Evolutionary conservation across 768 basidiomycete genomes (phyloP).

Genomic region (Amanita rubescens): DNA sequence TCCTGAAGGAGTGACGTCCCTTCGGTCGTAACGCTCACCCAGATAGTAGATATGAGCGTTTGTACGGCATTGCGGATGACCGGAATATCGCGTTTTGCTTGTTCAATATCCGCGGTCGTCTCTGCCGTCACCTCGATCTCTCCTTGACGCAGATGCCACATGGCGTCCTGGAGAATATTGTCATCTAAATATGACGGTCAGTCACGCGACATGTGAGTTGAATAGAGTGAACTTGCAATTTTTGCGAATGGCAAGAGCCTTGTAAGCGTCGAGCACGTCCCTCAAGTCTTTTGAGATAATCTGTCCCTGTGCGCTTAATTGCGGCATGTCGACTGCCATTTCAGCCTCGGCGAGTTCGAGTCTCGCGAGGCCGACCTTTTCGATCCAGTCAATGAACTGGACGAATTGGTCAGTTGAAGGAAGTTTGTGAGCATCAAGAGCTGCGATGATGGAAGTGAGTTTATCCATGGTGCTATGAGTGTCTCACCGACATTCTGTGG

Average conservation of each 20-base stretch:
- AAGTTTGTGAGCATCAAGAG: conserved; percentile 64
- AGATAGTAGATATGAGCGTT: conserved; percentile 43
- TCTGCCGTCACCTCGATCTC: conserved; percentile 37
- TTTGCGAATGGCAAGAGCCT: conserved; percentile 44
- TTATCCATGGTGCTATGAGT: conserved; percentile 50
- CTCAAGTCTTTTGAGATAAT: conserved; percentile 43
- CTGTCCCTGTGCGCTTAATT: conserved; percentile 50
- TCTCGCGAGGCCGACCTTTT: conserved; percentile 40
- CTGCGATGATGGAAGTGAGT: conserved; percentile 53
- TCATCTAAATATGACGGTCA: conserved; percentile 37
- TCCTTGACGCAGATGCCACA: conserved; percentile 57
- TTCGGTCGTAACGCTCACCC: conserved; percentile 46
- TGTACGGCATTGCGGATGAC: conserved; percentile 44
- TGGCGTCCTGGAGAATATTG: conserved; percentile 53
- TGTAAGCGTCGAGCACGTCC: conserved; percentile 51
- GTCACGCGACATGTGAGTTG: not conserved
- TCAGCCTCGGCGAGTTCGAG: conserved; percentile 31
- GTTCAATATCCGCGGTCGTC: conserved; percentile 30
- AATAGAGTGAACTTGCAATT: conserved; percentile 35
- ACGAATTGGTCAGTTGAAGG: conserved; percentile 54
- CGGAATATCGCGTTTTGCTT: conserved; percentile 42
- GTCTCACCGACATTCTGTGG: not conserved
- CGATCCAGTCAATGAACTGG: conserved; percentile 47
- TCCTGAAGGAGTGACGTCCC: conserved; percentile 49
- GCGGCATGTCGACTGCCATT: conserved; percentile 7